A percentile compares a stretch with the other conserved stretches of the same genome.
Evolutionary conservation across 2,329 filamentous ascomycete genomes (phyloP).

Genomic region (Thielaviopsis euricoi): DNA sequence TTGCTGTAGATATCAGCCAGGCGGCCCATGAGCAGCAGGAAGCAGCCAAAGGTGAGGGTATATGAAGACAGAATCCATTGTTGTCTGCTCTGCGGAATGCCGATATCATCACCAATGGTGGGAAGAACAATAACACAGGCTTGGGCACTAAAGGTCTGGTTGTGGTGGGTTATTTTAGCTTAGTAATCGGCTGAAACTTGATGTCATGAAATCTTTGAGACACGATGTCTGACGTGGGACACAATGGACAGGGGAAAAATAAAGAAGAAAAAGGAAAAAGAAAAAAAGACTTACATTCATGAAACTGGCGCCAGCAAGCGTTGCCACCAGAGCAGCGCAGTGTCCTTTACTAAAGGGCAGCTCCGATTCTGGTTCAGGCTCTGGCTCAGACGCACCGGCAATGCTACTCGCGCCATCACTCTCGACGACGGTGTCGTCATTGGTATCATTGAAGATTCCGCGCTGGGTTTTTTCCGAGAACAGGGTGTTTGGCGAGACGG

Average conservation of each 20-base stretch:
- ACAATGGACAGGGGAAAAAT: no score
- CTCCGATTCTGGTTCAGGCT: not conserved
- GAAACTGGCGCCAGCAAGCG: constrained; percentile 38
- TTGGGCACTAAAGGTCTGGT: constrained; percentile 38
- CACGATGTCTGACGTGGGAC: no score
- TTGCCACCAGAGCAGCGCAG: constrained; percentile 37
- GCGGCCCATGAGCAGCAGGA: constrained; percentile 50
- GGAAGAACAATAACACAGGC: constrained; percentile 46
- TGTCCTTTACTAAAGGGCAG: constrained; percentile 31
- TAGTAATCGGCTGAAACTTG: not conserved
- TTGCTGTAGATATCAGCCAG: constrained; percentile 53
- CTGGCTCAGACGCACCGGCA: not conserved
- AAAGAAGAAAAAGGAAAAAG: no score
- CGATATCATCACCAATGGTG: constrained; percentile 38
- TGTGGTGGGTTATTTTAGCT: constrained; percentile 9
- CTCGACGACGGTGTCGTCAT: constrained; percentile 2
- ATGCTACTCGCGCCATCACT: not conserved
- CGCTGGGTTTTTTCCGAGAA: no score
- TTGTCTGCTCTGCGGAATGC: constrained; percentile 39
- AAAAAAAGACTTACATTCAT: constrained; percentile 27
- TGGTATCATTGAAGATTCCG: not conserved
- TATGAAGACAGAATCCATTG: constrained; percentile 55
- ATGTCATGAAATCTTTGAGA: not conserved
- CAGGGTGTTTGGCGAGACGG: no score
- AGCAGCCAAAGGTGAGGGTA: constrained; percentile 49